A percentile compares a stretch with the other conserved stretches of the same genome.
Conservation (phyloP, 495 filamentous ascomycete genomes). For the Diplogelasinospora grovesii region DNA sequence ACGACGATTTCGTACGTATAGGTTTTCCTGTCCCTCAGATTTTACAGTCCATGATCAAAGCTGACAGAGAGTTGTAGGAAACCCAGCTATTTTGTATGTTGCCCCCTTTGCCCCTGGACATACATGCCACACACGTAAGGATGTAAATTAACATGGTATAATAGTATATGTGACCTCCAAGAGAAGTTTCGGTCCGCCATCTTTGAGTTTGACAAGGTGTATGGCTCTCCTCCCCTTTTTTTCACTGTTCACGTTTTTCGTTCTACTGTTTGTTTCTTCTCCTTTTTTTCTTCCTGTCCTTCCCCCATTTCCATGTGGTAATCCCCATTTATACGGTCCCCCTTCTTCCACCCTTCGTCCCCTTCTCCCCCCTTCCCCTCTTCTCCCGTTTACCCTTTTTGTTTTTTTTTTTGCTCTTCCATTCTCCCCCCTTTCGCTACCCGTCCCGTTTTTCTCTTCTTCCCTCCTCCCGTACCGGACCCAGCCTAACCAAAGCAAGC, state of each 20-base stretch:
- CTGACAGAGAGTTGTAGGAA: slow-evolving; percentile 50
- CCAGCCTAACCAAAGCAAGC: slow-evolving; percentile 1
- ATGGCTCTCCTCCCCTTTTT: slow-evolving; percentile 10
- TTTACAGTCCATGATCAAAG: slow-evolving; percentile 8
- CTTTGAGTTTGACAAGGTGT: slow-evolving; percentile 77
- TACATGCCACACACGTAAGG: neutral
- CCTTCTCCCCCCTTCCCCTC: neutral
- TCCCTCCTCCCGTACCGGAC: neutral
- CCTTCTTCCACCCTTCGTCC: neutral
- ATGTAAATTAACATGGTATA: neutral
- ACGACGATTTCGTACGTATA: slow-evolving; percentile 38
- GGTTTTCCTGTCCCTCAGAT: neutral
- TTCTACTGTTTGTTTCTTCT: neutral
- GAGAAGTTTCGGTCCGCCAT: slow-evolving; percentile 83
- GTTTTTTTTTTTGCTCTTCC: neutral
- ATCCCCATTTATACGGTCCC: neutral
- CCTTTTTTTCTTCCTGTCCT: neutral
- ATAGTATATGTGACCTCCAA: slow-evolving; percentile 91
- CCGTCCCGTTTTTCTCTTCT: neutral
- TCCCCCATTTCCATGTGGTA: neutral
- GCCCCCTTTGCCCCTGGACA: slow-evolving; percentile 3
- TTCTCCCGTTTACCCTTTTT: neutral
- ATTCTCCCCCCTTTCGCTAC: neutral
- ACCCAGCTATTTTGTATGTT: slow-evolving; percentile 63
- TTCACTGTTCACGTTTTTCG: neutral